Base-by-base conservation (phyloP, 768 basidiomycete genomes). In the Lenzites betulinus region DNA sequence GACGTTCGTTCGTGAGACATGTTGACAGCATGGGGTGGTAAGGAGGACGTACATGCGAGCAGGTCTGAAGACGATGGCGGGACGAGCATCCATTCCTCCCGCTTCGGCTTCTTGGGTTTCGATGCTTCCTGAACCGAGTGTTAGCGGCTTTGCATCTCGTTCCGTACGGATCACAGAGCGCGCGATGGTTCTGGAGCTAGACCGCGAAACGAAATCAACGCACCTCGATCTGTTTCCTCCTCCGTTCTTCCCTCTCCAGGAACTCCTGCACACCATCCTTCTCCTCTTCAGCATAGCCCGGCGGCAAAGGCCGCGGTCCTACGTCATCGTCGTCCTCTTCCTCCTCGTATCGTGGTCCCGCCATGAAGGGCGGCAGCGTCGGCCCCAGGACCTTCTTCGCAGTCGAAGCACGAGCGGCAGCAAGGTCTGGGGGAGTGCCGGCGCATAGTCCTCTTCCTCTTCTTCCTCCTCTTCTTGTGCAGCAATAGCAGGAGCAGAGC, bases 11-110 rank as follows among this genome's bases (percentile, higher is more conserved):
- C 3, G 38, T 51, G 11, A 58, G 57, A 51, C 11, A 7, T 46
- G 7, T 23, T 26, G 20, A 30, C 20, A 54, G 33, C n/a, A 6
- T 16, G 18, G 15, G 33, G n/a, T 38, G n/a, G 20, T 28, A 36
- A 44, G 4, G 43, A 25, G 18, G 35, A 82, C 89, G 63, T 66
- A 95, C 93, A 88, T 48, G 82, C 83, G 5, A 95, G 79, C 13
- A 96, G 73, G 62, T 91, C 90, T 1, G 90, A 87, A 1, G 87
- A 83, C 20, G 88, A 85, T 0, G 97, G 96, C 1, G 96, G 96
- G 1, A 90, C 89, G 46, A 98, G 81, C 97, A 99, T 99, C 97
- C 97, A 99, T 72, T 95, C 95, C 20, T 98, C 93, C 43, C 97
- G 85, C 72, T 93, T 78, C 39, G 86, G 77, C 39, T 83, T 81